Base-by-base conservation (phyloP, 2,329 filamentous ascomycete genomes). In the Fusarium anguioides region DNA sequence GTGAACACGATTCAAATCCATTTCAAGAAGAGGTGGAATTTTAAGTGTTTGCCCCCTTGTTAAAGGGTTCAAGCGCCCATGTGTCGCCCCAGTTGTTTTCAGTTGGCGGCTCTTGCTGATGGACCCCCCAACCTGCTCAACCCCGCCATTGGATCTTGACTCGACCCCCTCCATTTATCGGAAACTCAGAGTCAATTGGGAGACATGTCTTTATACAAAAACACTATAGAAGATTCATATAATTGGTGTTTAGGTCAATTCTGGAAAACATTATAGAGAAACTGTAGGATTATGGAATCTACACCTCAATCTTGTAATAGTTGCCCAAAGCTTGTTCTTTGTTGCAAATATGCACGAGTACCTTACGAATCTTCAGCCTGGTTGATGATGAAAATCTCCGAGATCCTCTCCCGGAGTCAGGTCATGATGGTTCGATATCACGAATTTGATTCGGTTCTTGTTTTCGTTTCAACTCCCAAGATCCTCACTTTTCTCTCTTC, bases 371-470 rank as follows among this genome's bases (percentile, higher is more conserved):
- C 5, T 14, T 21, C 23, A 26, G 9, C 49, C 27, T 9, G 23
- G 12, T 15, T 23, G 14, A 8, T 20, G 8, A 27, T 18, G 5
- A 36, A 40, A 2, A 31, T 41, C 35, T 26, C 29, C n/a, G 20
- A 63, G 47, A 68, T 47, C 59, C 62, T 54, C 56, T 23, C 46
- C 56, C 60, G 29, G 12, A 36, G 56, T 72, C 70, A 68, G 70
- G n/a, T 53, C 66, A 72, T 72, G 31, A 63, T 72, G 68, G 70
- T 72, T 72, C 70, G 69, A 71, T 68, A 57, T 63, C 52, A 33
- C 64, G 69, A 70, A 60, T 56, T 49, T 46, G 15, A 10, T 20
- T 46, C 44, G 40, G 37, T 54, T 62, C 37, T 24, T 41, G 7
- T 10, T 39, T 35, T 40, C 40, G 33, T 47, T 21, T 46, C 27